Base-by-base conservation (phyloP, 106 monocot species). In the Ottelia alismoides region DNA sequence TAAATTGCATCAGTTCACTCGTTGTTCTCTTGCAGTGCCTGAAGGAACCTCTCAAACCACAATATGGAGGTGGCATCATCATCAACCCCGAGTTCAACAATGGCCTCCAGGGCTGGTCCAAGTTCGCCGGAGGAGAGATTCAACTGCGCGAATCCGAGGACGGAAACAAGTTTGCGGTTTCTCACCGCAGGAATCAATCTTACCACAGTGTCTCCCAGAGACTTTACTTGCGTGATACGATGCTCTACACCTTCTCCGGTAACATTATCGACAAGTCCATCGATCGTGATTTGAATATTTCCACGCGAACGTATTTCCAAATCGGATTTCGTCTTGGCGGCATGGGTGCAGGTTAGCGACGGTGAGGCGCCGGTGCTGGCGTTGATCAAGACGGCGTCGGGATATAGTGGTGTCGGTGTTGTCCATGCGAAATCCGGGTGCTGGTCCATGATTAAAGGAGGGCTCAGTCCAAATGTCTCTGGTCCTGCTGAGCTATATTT, bases 381-480 rank as follows among this genome's bases (percentile, higher is more conserved):
- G 1, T 28, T 78, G 1, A 71, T 78, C 60, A 78, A 65, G 55
- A 75, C 58, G 7, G n/a, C 21, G 3, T 52, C 55, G 2, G 28
- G 29, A 10, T 65, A 75, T 30, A 58, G 63, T 55, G n/a, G n/a
- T n/a, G n/a, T n/a, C n/a, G n/a, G n/a, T n/a, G n/a, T n/a, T n/a
- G n/a, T 76, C 22, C 52, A 65, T 6, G 81, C 77, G 11, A 70
- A 63, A 14, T 61, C 61, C 1, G 76, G 80, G 0, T 86, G 85
- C 45, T 88, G 82, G 82, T 78, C 81, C 44, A 66, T 87, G 78
- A 71, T 87, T 40, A 87, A 87, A 75, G 87, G 87, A 69, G 81
- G 81, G 2, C 64, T 87, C 55, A 60, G 78, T 27, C 72, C 64
- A 6, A 35, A 66, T 18, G 14, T 44, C 2, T 59, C 78, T 22